Evolutionary conservation across 106 monocot species (phyloP).

Genomic region (Xerophyta viscosa): DNA sequence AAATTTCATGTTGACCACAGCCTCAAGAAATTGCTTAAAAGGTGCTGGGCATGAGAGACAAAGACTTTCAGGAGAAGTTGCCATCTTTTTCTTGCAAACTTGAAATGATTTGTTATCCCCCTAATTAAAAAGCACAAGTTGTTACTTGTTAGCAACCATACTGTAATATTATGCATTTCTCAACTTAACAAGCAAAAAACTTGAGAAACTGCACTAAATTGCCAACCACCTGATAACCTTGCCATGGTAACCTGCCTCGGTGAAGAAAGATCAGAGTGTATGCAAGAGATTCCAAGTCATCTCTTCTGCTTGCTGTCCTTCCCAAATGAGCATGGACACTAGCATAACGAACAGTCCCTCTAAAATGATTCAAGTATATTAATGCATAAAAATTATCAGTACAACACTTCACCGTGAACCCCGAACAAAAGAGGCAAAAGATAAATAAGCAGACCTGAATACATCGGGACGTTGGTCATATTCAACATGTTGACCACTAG

Average conservation of each 20-base stretch:
- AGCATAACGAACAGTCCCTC: constrained; percentile 88
- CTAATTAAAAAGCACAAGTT: constrained; percentile 27
- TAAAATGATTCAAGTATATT: too few species aligned
- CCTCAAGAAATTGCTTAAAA: constrained; percentile 77
- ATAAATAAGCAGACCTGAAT: constrained; percentile 35
- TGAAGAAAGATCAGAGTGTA: constrained; percentile 83
- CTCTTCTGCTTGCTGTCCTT: constrained; percentile 83
- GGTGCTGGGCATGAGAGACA: constrained; percentile 64
- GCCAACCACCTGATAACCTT: constrained; percentile 72
- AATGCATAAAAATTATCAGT: not conserved
- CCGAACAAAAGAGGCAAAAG: not conserved
- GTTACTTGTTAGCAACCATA: too few species aligned
- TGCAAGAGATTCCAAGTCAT: constrained; percentile 92
- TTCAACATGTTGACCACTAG: constrained; percentile 59
- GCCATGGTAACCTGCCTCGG: constrained; percentile 80
- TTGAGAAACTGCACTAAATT: not conserved
- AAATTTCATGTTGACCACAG: constrained; percentile 72
- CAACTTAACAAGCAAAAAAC: too few species aligned
- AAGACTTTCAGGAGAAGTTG: constrained; percentile 66
- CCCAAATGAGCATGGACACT: constrained; percentile 92
- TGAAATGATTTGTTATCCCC: constrained; percentile 86
- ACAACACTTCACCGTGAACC: too few species aligned
- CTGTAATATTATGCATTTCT: too few species aligned
- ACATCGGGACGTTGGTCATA: constrained; percentile 90
- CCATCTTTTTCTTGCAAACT: constrained; percentile 87